Base-by-base conservation (phyloP, 75 land plant genomes). In the Cryptomeria japonica region DNA sequence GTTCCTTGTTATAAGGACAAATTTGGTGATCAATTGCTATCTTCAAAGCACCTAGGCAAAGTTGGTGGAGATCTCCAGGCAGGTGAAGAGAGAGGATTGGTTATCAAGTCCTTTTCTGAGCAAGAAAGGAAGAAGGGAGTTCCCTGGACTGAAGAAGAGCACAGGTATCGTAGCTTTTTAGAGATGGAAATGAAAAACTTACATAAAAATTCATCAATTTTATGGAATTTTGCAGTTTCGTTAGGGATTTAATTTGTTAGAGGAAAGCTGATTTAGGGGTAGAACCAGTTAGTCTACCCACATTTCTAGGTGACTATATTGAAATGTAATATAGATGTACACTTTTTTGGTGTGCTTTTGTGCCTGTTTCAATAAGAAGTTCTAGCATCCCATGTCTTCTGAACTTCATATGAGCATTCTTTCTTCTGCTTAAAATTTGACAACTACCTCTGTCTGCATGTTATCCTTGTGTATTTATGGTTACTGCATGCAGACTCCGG, bases 141-240 rank as follows among this genome's bases (percentile, higher is more conserved):
- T 58, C 95, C 95, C 15, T 94, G 95, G 95, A 91, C 95, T 18
- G 97, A 96, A 83, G 97, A 97, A 38, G 98, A 97, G 85, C 98
- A 97, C 90, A 94, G 93, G 95, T 94, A 72, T 75, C 2, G 13
- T 34, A 32, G 12, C 32, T 75, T 32, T 0, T 75, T 34, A 2
- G 34, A 32, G 77, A 75, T 13, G 34, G 77, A 32, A 34, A 3
- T 64, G 16, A 16, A 51, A 51, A 51, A 51, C 55, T 64, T 1
- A 25, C 6, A 28, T 64, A 1, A 5, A 64, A 64, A 64, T 28
- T 64, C 31, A 7, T 25, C 22, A 64, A 64, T 64, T 6, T 22
- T 64, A 31, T 64, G n/a, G 10, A 22, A 25, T 64, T 31, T 25
- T 64, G n/a, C 31, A 64, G 70, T 64, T 64, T 25, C 9, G 25